Base-by-base conservation (phyloP, 257 asterid genomes). In the Scutellaria baicalensis region DNA sequence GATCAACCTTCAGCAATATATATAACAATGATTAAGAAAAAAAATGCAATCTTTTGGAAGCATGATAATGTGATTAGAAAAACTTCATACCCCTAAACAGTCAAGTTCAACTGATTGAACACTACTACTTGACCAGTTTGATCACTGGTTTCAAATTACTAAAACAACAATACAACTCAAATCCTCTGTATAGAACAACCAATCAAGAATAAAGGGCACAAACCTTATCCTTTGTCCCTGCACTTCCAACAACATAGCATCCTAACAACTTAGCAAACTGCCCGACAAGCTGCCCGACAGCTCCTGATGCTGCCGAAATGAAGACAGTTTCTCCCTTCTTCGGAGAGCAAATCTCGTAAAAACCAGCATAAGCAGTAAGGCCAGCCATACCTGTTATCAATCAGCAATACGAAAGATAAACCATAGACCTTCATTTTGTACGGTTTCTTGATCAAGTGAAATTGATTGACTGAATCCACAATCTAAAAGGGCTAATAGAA, bases 201-300 rank as follows among this genome's bases (percentile, higher is more conserved):
- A 9, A 36, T 59, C 7, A 8, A 33, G 61, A 60, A 36, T 50
- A n/a, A 3, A 40, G 8, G 12, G 11, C 0, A 13, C 43, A 21
- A 39, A 81, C 85, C 82, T 78, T 81, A 5, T 71, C 79, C 44
- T 59, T 67, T 51, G 52, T 75, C 18, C 85, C 83, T 9, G 83
- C 83, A 51, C 74, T 74, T n/a, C 80, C 82, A 74, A 81, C 76
- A 31, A 81, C 82, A 21, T 78, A 78, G 60, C 85, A 77, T 5
- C 82, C 85, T 8, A 31, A 3, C 63, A 74, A 67, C 62, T 81
- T 81, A 1, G 85, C 85, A 67, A 81, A 77, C 64, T 81, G 85
- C 16, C 85, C 85, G 9, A 77, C 85, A 11, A 81, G 71, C 61
- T 81, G 85, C 18, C 85, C 85, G 12, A 77, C 85, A 0, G 80